Evolutionary conservation across 306 rosid species (phyloP), one percentile per base, ranked within the genome.

Genomic region (Cajanus cajan): DNA sequence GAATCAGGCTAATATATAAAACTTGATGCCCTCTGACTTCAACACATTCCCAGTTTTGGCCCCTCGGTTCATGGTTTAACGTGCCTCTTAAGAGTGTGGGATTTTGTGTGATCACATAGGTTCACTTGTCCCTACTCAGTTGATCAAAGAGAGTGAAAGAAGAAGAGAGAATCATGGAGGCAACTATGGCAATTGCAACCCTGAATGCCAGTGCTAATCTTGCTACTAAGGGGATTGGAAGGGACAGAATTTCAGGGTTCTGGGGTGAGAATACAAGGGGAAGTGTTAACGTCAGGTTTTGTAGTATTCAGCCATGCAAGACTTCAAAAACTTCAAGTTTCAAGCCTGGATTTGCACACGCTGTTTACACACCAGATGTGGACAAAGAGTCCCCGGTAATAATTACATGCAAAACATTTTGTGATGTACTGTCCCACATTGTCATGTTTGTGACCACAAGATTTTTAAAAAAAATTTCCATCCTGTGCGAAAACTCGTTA

Each of bases 251-350:
- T 37, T 57, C 78, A 25, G 75, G 66, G 15, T 86, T 93, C 45
- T 93, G 86, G 92, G 95, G 97, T 58, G 92, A 91, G 82, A 68
- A 68, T 55, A 50, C 89, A 28, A 77, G 74, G 47, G 81, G 86
- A 43, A 85, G 84, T 51, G 40, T 70, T 4, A 88, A 77, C n/a
- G 12, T 69, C 25, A 83, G 76, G 40, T 86, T 79, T 68, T 80
- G 50, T 59, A 81, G 68, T 37, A 40, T 58, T 47, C 82, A 68
- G 41, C 21, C 51, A 47, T 45, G 73, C 73, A 90, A 81, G 76
- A 79, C 18, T 54, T 54, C 83, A 0, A 81, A 74, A 62, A 40
- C 70, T 52, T 12, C 52, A 22, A 84, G 80, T 78, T 33, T 52
- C 58, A 88, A 86, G 80, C 81, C 86, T 58, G 92, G 87, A 33